These are phyloP conservation scores for Karstenula rhodostoma DNA, from an alignment of 2,329 filamentous ascomycete genomes.

Conservation along the genomic window DNA sequence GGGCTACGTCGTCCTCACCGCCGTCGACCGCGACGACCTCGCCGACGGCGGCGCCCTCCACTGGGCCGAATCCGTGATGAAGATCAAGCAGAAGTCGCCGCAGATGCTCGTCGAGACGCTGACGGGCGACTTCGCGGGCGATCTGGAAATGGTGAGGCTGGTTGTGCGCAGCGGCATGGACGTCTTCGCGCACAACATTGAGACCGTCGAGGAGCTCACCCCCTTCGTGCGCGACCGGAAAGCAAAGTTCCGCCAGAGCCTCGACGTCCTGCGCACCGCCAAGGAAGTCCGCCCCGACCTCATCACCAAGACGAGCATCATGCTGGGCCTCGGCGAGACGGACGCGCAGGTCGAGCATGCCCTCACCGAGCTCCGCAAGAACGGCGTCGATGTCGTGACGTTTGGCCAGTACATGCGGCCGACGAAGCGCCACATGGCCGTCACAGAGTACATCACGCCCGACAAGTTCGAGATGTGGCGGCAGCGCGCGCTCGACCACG, in stretches of 20 bases:
- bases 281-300: slow-evolving; percentile 79
- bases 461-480: slow-evolving; percentile 92
- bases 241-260: slow-evolving; percentile 86
- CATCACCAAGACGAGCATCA: slow-evolving; percentile 98
- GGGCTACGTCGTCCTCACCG: slow-evolving; percentile 94
- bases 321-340: slow-evolving; percentile 93
- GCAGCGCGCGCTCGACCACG: slow-evolving; percentile 88
- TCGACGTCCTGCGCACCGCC: slow-evolving; percentile 79
- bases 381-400: slow-evolving; percentile 90
- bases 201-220: slow-evolving; percentile 91
- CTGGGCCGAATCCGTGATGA: slow-evolving; percentile 91
- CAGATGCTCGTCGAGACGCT: slow-evolving; percentile 81
- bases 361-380: slow-evolving; percentile 78
- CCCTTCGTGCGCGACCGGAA: slow-evolving; percentile 89
- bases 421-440: slow-evolving; percentile 96
- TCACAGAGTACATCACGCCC: slow-evolving; percentile 93
- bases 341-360: slow-evolving; percentile 85
- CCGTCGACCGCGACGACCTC: slow-evolving; percentile 92
- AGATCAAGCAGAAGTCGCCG: slow-evolving; percentile 80
- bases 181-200: slow-evolving; percentile 96
- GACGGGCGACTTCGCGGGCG: slow-evolving; percentile 86
- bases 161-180: slow-evolving; percentile 90
- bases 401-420: slow-evolving; percentile 99
- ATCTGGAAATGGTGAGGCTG: slow-evolving; percentile 84
- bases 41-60: slow-evolving; percentile 87